phyloP scores from a whole-genome alignment of 1,139 yeast genomes.

The Blastobotrys proliferans region DNA sequence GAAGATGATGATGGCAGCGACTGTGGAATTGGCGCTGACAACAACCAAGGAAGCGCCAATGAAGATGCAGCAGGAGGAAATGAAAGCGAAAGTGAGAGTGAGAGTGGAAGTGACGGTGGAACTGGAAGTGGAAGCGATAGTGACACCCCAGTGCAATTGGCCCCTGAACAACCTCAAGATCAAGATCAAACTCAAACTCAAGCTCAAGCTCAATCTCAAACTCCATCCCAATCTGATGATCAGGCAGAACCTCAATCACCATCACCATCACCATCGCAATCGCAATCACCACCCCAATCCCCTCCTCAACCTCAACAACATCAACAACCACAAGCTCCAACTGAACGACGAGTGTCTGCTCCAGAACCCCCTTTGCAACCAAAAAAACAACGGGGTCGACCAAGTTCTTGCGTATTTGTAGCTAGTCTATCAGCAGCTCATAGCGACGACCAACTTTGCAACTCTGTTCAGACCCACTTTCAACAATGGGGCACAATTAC shows the following conservation, averaged over 20 bases:
- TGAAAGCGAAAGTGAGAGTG: neutral
- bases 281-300: neutral
- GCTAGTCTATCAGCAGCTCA: slow-evolving; percentile 62
- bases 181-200: neutral
- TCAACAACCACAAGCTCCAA: neutral
- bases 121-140: neutral
- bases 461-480: slow-evolving; percentile 64
- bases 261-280: neutral
- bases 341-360: neutral
- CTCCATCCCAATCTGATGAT: neutral
- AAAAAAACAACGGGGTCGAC: slow-evolving; percentile 36
- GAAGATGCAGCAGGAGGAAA: neutral
- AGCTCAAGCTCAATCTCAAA: neutral
- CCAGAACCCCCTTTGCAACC: neutral
- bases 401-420: slow-evolving; percentile 85
- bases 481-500: slow-evolving; percentile 62
- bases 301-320: neutral
- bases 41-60: too few species aligned
- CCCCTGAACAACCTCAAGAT: slow-evolving; percentile 1
- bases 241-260: neutral
- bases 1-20: neutral
- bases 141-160: too few species aligned
- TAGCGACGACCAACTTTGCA: slow-evolving; percentile 65
- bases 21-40: too few species aligned
- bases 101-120: neutral